A percentile compares a stretch with the other conserved stretches of the same genome.
These are phyloP conservation scores for Collariella sp. DNA, from an alignment of 495 filamentous ascomycete genomes.

Conservation along the genomic window DNA sequence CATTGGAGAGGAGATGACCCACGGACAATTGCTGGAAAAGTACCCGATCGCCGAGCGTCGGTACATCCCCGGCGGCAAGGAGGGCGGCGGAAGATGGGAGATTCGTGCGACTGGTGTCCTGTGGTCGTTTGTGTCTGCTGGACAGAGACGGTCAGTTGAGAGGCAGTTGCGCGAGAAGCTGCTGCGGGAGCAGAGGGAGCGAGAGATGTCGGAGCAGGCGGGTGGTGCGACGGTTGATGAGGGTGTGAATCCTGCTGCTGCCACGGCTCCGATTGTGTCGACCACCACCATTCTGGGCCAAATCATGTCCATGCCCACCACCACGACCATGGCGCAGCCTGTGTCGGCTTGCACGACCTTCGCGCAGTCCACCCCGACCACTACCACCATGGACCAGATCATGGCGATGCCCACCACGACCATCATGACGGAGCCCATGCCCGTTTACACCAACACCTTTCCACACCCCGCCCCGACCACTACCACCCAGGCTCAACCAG, in stretches of 20 bases:
- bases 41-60: neutral
- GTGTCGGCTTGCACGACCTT: neutral
- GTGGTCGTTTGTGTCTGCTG: neutral
- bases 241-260: too few relatives aligned
- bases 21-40: neutral
- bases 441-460: too few relatives aligned
- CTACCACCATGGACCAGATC: neutral
- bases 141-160: neutral
- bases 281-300: too few relatives aligned
- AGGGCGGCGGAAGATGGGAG: neutral
- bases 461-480: too few relatives aligned
- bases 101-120: conserved; percentile 1
- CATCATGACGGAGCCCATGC: too few relatives aligned
- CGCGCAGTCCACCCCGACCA: neutral
- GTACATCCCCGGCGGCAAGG: neutral
- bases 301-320: too few relatives aligned
- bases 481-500: too few relatives aligned
- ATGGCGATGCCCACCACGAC: too few relatives aligned
- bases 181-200: neutral
- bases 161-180: neutral
- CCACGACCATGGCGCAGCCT: too few relatives aligned
- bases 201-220: too few relatives aligned
- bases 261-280: too few relatives aligned
- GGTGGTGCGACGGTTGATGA: too few relatives aligned
- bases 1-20: neutral